phyloP scores from a whole-genome alignment of 495 filamentous ascomycete genomes.

The Cetradonia linearis region DNA sequence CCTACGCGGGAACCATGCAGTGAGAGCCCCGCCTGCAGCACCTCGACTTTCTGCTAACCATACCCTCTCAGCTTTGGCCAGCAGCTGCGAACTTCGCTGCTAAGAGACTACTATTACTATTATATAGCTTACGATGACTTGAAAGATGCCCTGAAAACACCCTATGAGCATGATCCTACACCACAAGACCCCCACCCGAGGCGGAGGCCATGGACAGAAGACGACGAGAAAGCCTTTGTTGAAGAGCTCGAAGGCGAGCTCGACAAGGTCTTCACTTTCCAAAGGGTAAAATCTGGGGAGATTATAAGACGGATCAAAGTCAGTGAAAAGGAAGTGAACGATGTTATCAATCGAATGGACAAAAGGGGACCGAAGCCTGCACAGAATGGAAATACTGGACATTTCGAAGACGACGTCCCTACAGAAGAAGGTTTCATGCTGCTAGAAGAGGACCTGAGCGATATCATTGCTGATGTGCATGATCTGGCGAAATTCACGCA shows the following conservation, averaged over 20 bases:
- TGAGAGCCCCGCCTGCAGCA: conserved; percentile 9
- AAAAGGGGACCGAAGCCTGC: conserved; percentile 22
- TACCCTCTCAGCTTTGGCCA: conserved; percentile 77
- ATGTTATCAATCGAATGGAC: conserved; percentile 68
- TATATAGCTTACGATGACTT: conserved; percentile 96
- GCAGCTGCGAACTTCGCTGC: conserved; percentile 83
- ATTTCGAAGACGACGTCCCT: conserved; percentile 41
- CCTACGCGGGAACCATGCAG: conserved; percentile 17
- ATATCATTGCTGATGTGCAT: conserved; percentile 98
- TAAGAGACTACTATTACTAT: conserved; percentile 91
- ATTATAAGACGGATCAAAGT: conserved; percentile 80
- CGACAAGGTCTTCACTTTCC: conserved; percentile 94
- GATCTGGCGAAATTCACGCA: conserved; percentile 98
- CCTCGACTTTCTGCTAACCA: conserved; percentile 20
- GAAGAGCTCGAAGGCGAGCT: conserved; percentile 77
- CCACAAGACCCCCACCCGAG: conserved; percentile 45
- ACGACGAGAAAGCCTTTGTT: conserved; percentile 86
- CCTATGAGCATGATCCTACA: conserved; percentile 47
- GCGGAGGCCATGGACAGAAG: conserved; percentile 72
- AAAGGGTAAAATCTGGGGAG: conserved; percentile 89
- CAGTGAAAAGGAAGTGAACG: conserved; percentile 78
- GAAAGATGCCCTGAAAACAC: conserved; percentile 73
- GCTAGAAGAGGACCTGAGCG: conserved; percentile 88
- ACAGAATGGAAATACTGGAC: conserved; percentile 17
- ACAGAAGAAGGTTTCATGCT: conserved; percentile 89